phyloP scores from a whole-genome alignment of 108 stramenopile genomes.

The Chaetoceros tenuissimus region DNA sequence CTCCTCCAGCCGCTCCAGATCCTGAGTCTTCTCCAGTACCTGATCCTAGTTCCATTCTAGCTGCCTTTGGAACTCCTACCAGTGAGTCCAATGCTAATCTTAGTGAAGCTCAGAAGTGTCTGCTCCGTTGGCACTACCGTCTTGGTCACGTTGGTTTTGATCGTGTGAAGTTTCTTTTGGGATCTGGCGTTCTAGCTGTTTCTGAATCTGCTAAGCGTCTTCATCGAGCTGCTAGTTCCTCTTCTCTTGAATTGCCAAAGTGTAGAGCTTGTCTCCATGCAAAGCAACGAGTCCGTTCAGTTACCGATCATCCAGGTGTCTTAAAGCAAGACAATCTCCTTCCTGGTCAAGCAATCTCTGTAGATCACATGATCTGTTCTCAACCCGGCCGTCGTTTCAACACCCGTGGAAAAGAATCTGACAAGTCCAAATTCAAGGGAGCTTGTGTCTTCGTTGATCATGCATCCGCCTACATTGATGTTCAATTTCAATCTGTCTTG shows the following conservation, averaged over 20 bases:
- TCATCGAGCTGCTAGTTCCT: no score
- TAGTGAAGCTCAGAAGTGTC: slow-evolving; percentile 2
- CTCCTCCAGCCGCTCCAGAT: background rate
- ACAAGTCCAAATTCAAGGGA: slow-evolving; percentile 11
- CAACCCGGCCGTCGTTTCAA: slow-evolving; percentile 19
- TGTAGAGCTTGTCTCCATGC: no score
- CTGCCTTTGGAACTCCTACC: no score
- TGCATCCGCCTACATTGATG: background rate
- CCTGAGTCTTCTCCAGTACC: background rate
- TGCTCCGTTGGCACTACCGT: slow-evolving; percentile 17
- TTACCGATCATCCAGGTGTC: slow-evolving; percentile 4
- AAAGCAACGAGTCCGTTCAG: no score
- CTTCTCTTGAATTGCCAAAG: no score
- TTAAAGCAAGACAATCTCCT: slow-evolving; percentile 8
- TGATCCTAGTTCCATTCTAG: background rate
- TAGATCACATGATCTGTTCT: slow-evolving; percentile 24
- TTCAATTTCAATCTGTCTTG: background rate
- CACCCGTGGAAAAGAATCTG: slow-evolving; percentile 14
- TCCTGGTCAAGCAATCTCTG: slow-evolving; percentile 27
- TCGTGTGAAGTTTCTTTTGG: slow-evolving; percentile 6
- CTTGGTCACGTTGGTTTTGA: slow-evolving; percentile 16
- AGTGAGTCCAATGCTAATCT: no score
- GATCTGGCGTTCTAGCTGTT: slow-evolving; percentile 5
- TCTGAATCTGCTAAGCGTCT: background rate
- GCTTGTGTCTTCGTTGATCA: slow-evolving; percentile 12